Base-by-base conservation (phyloP, 176 grass and related monocot genomes). In the Musa itinerans region DNA sequence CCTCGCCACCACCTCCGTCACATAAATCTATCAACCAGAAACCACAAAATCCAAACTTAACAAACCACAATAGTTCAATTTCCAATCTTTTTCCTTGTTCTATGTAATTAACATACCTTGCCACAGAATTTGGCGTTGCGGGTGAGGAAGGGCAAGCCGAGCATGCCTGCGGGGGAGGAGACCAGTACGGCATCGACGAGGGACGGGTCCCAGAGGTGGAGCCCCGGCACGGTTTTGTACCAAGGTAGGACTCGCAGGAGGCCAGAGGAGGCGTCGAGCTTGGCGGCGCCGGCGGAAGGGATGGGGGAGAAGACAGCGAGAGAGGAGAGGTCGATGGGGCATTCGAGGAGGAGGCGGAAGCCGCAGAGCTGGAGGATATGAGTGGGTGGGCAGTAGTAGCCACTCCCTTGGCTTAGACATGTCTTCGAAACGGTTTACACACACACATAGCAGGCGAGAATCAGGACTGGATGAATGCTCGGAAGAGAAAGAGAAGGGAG, bases 121-220 rank as follows among this genome's bases (percentile, higher is more conserved):
- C 78, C 83, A 61, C 61, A 73, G 49, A 96, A 92, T 48, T 76
- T 78, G 19, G 88, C 79, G 49, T 85, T 87, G 49, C 86, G 69
- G 52, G 90, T 84, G 63, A 98, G 90, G 85, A 98, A 93, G 2
- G 94, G 94, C n/a, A 98, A 81, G 8, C 90, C 94, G 20, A 98
- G 86, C 68, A 98, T 71, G 49, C 81, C 90, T 10, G 54, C 75
- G 50, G 94, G 88, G 20, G 94, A 87, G 11, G 94, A 93, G 74
- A 98, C 83, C 1, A 93, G 54, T 22, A 98, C 86, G 10, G 84
- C 87, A 17, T 93, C 90, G 0, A 92, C 25, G 8, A 84, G 74
- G 52, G 81, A 87, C 59, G 71, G 77, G 24, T 82, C 83, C 52
- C 79, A 80, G 3, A 89, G 81, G 2, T 86, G 75, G 0, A 78